These are phyloP conservation scores for Sclerotinia borealis DNA, from an alignment of 2,329 filamentous ascomycete species.

Conservation along the genomic window DNA sequence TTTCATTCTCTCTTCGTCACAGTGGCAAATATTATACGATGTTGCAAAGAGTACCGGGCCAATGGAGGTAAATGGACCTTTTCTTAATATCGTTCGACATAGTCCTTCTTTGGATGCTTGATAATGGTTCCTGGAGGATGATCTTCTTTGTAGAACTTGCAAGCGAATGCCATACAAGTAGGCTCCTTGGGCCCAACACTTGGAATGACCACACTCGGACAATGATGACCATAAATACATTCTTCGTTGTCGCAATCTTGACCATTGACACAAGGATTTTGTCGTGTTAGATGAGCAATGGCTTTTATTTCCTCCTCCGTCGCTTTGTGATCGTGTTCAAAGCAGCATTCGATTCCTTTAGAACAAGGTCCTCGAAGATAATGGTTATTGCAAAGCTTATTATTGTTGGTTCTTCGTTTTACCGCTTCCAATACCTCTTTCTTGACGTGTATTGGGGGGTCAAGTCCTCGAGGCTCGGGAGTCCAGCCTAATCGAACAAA, in stretches of 20 bases:
- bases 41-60: background rate
- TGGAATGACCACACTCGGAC: conserved; percentile 25
- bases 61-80: no score
- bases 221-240: conserved; percentile 58
- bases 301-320: conserved; percentile 49
- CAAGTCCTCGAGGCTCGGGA: conserved; percentile 49
- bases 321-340: conserved; percentile 50
- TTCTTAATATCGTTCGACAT: conserved; percentile 13
- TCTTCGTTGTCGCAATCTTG: conserved; percentile 52
- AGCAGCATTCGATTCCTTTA: conserved; percentile 49
- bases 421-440: conserved; percentile 44
- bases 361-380: conserved; percentile 52
- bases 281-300: conserved; percentile 48
- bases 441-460: conserved; percentile 45
- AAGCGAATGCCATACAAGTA: conserved; percentile 47
- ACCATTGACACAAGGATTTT: conserved; percentile 51
- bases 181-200: conserved; percentile 34
- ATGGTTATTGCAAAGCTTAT: conserved; percentile 58
- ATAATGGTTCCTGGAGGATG: conserved; percentile 50
- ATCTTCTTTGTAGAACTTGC: conserved; percentile 47
- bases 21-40: background rate
- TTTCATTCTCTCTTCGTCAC: background rate
- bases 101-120: conserved; percentile 27
- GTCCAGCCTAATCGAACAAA: conserved; percentile 37
- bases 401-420: conserved; percentile 47